phyloP scores from a whole-genome alignment of 495 filamentous ascomycete genomes.

The Penicillium longicatenatum region DNA sequence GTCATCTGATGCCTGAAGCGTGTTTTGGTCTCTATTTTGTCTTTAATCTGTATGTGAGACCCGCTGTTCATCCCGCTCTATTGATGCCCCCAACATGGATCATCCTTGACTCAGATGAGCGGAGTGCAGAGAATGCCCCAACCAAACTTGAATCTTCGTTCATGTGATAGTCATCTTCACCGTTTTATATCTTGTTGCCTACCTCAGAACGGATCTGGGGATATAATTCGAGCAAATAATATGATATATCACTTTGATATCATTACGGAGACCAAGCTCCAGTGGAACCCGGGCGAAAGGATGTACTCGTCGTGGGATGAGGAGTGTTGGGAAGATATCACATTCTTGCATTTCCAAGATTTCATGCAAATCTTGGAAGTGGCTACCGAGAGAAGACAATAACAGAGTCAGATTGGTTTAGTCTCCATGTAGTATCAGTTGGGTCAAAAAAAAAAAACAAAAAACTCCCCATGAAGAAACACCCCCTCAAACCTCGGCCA shows the following conservation, averaged over 20 bases:
- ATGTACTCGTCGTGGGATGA: slow-evolving; percentile 1
- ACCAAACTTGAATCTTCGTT: slow-evolving; percentile 5
- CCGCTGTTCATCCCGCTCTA: neutral
- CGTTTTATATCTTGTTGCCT: slow-evolving; percentile 8
- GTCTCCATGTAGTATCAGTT: neutral
- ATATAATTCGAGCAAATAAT: neutral
- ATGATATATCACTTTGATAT: slow-evolving; percentile 20
- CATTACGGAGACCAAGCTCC: neutral
- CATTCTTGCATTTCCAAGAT: slow-evolving; percentile 1
- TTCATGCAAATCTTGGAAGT: neutral
- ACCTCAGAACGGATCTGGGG: neutral
- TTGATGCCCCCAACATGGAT: slow-evolving; percentile 10
- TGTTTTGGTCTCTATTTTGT: neutral
- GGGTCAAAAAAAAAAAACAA: neutral
- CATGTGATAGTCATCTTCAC: slow-evolving; percentile 14
- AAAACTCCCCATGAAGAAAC: neutral
- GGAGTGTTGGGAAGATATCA: slow-evolving; percentile 3
- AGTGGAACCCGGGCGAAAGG: neutral
- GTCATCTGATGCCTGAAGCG: neutral
- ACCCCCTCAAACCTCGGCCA: no score
- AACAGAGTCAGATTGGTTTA: neutral
- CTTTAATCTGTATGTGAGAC: neutral
- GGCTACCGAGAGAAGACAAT: neutral
- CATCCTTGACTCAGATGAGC: slow-evolving; percentile 12
- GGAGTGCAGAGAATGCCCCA: slow-evolving; percentile 6